Evolutionary conservation across 352 stramenopile genomes (phyloP), one percentile per base, ranked within the genome.

Genomic region (Globisporangium spinosum): DNA sequence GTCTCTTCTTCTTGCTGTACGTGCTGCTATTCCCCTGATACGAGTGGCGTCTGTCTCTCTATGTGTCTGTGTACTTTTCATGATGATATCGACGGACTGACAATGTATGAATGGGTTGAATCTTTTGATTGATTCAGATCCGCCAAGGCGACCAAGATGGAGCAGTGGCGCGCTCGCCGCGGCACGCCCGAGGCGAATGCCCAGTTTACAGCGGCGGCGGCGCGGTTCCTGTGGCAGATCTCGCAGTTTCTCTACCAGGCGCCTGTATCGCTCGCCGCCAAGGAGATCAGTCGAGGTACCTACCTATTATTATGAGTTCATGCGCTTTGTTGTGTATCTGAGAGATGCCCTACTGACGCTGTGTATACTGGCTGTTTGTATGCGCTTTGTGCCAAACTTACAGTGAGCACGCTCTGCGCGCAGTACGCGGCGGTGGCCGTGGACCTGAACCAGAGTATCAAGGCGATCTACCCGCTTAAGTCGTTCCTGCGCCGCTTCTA

Each of bases 391-490:
- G 12, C 1, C 35, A 43, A 15, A 13, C 2, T 43, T 8, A n/a
- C 20, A 89, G 72, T 94, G 32, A 89, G 83, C 58, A 67, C 68
- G 23, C 62, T 94, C 20, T 75, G 71, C n/a, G 71, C 75, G 4
- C 78, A 82, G 70, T 89, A 89, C 71, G 73, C 77, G 6, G 45
- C 69, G 34, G 55, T 85, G 55, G 79, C 80, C 1, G 73, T 83
- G 49, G 79, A 86, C 9, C 65, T 85, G 66, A 67, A 82, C 20
- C 78, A 85, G 70, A 81, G 76, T 40, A 76, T 93, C 68, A 84
- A 82, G 69, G 69, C 82, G 10, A 70, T 94, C 55, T 90, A 85
- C 64, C 84, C 87, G 27, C 80, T 95, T 55, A 80, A 83, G 67
- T 80, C 72, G 69, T 81, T 95, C 55, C 70, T 95, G 27, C 74